Percentiles rank a stretch among this genome's conserved stretches.
phyloP scores from a whole-genome alignment of 2,329 filamentous ascomycete genomes.

The Emericellopsis atlantica region DNA sequence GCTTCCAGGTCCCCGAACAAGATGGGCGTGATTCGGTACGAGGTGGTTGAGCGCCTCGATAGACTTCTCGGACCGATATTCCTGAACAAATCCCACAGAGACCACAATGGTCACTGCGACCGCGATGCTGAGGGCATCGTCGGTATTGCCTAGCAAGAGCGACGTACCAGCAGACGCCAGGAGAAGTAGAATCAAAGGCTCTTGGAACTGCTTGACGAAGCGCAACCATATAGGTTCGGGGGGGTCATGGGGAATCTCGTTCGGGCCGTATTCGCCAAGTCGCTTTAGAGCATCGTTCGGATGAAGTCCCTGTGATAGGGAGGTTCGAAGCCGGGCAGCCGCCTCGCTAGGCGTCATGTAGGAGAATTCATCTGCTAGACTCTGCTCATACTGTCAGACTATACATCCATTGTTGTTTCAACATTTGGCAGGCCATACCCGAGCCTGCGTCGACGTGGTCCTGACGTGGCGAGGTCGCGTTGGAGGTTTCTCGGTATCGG shows the following conservation, averaged over 20 bases:
- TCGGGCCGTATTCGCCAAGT: conserved; percentile 70
- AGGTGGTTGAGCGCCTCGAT: conserved; percentile 88
- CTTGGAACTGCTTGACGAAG: conserved; percentile 93
- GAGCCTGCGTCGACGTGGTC: conserved; percentile 42
- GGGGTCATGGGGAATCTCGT: conserved; percentile 88
- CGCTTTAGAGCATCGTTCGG: conserved; percentile 70
- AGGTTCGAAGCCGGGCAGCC: conserved; percentile 66
- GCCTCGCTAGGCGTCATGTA: conserved; percentile 67
- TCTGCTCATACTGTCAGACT: conserved; percentile 17
- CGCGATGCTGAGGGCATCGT: conserved; percentile 91
- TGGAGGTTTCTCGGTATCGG: conserved; percentile 12
- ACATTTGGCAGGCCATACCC: conserved; percentile 23
- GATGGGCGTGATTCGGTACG: conserved; percentile 88
- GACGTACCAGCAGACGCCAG: conserved; percentile 81
- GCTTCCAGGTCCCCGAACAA: conserved; percentile 55
- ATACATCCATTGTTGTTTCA: conserved; percentile 5
- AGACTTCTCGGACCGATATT: conserved; percentile 95
- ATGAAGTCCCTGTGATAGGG: conserved; percentile 69
- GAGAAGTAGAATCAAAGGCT: conserved; percentile 86
- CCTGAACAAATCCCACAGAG: conserved; percentile 89
- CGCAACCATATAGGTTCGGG: conserved; percentile 91
- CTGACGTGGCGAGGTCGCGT: conserved; percentile 24
- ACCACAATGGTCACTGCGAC: conserved; percentile 96
- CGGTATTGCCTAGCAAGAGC: conserved; percentile 80
- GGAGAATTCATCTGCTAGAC: conserved; percentile 46